These are phyloP conservation scores for Globisporangium yorkense DNA, from an alignment of 352 stramenopile genomes.

Conservation along the genomic window DNA sequence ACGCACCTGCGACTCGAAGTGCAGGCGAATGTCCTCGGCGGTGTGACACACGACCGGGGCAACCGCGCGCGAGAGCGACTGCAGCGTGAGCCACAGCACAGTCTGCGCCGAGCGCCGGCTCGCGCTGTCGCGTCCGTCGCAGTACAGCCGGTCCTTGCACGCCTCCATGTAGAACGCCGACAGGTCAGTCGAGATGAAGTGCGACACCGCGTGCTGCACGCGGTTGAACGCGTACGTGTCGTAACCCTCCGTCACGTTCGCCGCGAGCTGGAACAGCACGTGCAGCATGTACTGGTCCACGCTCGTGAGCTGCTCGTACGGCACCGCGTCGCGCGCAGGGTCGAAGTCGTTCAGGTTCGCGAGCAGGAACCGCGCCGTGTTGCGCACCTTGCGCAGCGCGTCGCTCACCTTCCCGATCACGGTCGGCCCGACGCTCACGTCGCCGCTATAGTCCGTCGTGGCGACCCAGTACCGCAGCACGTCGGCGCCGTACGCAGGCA, in stretches of 20 bases:
- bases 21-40: conserved; percentile 95
- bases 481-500: conserved; percentile 93
- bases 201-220: conserved; percentile 88
- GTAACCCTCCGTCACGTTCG: conserved; percentile 83
- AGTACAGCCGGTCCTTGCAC: conserved; percentile 97
- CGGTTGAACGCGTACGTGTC: conserved; percentile 88
- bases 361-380: conserved; percentile 96
- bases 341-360: conserved; percentile 95
- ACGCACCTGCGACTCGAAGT: conserved; percentile 48
- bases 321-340: conserved; percentile 64
- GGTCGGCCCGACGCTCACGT: conserved; percentile 92
- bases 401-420: conserved; percentile 89
- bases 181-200: conserved; percentile 93
- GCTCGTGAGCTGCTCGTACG: conserved; percentile 86
- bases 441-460: conserved; percentile 95
- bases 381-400: conserved; percentile 87
- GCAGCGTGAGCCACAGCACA: conserved; percentile 65
- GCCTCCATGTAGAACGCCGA: conserved; percentile 98
- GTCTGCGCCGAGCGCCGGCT: conserved; percentile 87
- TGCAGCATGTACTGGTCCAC: conserved; percentile 97
- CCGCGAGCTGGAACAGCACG: conserved; percentile 73
- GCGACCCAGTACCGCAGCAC: conserved; percentile 98
- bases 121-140: conserved; percentile 79
- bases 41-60: conserved; percentile 94
- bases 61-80: conserved; percentile 52